These are phyloP conservation scores for Aspergillus sp. DNA, from an alignment of 2,329 filamentous ascomycete species.

Conservation along the genomic window DNA sequence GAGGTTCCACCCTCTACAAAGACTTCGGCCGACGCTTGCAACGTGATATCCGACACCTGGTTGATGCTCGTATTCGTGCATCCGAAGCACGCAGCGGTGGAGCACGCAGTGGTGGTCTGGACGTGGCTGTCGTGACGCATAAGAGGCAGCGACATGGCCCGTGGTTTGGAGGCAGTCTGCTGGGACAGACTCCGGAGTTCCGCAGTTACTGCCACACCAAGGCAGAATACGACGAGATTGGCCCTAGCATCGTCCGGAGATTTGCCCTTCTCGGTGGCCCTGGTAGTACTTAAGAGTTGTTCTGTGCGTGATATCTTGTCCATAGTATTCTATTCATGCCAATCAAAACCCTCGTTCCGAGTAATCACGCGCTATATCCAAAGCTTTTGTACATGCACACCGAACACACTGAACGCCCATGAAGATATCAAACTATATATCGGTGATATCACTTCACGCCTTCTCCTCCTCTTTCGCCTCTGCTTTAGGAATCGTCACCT, in stretches of 20 bases:
- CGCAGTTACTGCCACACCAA: slow-evolving; percentile 98
- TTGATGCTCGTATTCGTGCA: slow-evolving; percentile 88
- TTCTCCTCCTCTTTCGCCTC: background rate
- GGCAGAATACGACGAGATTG: slow-evolving; percentile 88
- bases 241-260: slow-evolving; percentile 90
- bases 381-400: background rate
- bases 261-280: slow-evolving; percentile 93
- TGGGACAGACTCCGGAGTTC: slow-evolving; percentile 98
- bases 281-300: slow-evolving; percentile 56
- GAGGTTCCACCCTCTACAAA: slow-evolving; percentile 96
- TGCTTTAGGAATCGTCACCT: slow-evolving; percentile 21
- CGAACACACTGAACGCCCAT: background rate
- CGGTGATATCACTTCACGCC: background rate
- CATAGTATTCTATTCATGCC: slow-evolving; percentile 31
- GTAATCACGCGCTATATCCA: background rate
- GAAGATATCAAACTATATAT: background rate
- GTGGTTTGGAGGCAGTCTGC: slow-evolving; percentile 96
- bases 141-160: slow-evolving; percentile 96
- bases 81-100: slow-evolving; percentile 91
- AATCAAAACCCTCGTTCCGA: slow-evolving; percentile 9
- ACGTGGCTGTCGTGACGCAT: slow-evolving; percentile 96
- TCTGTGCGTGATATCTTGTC: slow-evolving; percentile 32
- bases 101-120: slow-evolving; percentile 88
- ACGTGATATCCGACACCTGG: slow-evolving; percentile 93
- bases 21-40: slow-evolving; percentile 96